Base-by-base conservation (phyloP, 768 basidiomycete genomes). In the Omphalotus guepiniiformis region DNA sequence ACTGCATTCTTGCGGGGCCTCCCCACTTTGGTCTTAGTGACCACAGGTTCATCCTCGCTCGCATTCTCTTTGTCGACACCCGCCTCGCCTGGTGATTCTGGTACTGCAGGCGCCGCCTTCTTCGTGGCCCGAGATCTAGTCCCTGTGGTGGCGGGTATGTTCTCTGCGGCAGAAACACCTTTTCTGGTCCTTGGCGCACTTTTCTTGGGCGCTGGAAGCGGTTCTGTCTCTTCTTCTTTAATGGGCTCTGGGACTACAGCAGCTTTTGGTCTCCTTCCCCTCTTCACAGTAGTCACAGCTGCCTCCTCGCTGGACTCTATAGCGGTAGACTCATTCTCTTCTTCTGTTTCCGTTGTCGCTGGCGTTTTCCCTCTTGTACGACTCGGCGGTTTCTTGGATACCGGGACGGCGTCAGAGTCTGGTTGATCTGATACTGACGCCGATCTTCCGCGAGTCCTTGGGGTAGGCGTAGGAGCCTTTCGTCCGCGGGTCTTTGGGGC, bases 51-150 rank as follows among this genome's bases (percentile, higher is more conserved):
- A 21, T 47, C 46, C 23, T 47, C 16, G 22, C 46, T 32, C 9
- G 18, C 27, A 35, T 47, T 47, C 36, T 47, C 46, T 38, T 47
- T 47, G 16, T 47, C 26, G n/a, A 39, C 38, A 21, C 39, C 46
- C 32, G 46, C 18, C n/a, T 47, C 37, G 19, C 6, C 11, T 18
- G 30, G 13, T 5, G 16, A 6, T 5, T 34, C 44, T 18, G 35
- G 22, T 7, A 36, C 21, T 37, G 35, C n/a, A 21, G 15, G 6
- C 18, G 12, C 30, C 15, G 5, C 23, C 22, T 46, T 46, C 18
- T 37, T 46, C 13, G 44, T n/a, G n/a, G n/a, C n/a, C 21, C 44
- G 21, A 3, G 23, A 22, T 46, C 19, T 37, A 8, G 34, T 12
- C 22, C 34, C 44, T n/a, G n/a, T n/a, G 3, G 42, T 9, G 35